These are phyloP conservation scores for Sphaerulina populicola DNA, from an alignment of 2,329 filamentous ascomycete genomes.

Conservation along the genomic window DNA sequence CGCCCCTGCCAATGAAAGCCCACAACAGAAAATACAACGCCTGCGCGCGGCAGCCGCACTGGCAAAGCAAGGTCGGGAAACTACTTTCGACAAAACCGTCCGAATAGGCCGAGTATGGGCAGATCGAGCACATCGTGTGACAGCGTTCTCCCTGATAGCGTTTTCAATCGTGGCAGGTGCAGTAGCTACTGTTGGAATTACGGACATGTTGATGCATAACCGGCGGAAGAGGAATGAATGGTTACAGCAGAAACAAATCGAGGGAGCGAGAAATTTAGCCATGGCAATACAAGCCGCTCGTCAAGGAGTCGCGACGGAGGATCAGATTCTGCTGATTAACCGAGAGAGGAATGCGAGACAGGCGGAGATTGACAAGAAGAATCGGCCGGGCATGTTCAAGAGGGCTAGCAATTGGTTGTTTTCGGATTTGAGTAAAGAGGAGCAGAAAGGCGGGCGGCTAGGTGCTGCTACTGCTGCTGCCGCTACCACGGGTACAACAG, in stretches of 20 bases:
- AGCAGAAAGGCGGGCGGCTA: conserved; percentile 33
- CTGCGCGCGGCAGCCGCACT: conserved; percentile 43
- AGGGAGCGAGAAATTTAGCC: conserved; percentile 37
- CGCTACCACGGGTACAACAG: conserved; percentile 7
- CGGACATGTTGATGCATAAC: conserved; percentile 61
- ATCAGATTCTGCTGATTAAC: conserved; percentile 46
- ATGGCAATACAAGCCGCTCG: conserved; percentile 39
- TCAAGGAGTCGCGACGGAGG: conserved; percentile 41
- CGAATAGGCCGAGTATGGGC: conserved; percentile 49
- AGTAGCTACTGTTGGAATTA: conserved; percentile 56
- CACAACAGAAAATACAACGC: conserved; percentile 47
- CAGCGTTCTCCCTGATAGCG: conserved; percentile 53
- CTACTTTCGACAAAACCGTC: conserved; percentile 48
- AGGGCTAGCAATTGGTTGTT: conserved; percentile 30
- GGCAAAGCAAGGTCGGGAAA: conserved; percentile 44
- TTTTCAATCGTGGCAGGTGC: conserved; percentile 54
- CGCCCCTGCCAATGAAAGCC: conserved; percentile 40
- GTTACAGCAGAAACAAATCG: conserved; percentile 46
- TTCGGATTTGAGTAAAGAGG: conserved; percentile 31
- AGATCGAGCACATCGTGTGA: conserved; percentile 53
- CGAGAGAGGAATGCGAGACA: conserved; percentile 57
- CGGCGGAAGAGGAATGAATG: conserved; percentile 55
- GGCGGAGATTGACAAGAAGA: conserved; percentile 39
- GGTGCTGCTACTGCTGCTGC: conserved; percentile 23
- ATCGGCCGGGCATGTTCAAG: conserved; percentile 33